These are phyloP conservation scores for Xylaria flabelliformis DNA, from an alignment of 495 filamentous ascomycete genomes.

Conservation along the genomic window DNA sequence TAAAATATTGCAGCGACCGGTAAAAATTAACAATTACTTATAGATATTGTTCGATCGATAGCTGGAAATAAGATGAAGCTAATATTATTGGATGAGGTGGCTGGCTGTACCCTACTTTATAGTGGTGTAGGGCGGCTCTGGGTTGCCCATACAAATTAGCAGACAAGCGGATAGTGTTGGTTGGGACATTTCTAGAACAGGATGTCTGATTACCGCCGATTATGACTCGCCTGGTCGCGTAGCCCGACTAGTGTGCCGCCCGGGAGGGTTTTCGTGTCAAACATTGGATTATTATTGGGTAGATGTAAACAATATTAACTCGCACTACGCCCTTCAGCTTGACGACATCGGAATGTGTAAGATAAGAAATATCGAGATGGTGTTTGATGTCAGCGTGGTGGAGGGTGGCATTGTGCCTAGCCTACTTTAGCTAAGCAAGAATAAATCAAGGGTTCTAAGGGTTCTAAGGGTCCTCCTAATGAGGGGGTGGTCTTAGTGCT, in stretches of 20 bases:
- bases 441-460: too few species aligned
- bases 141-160: too few species aligned
- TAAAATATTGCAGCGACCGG: too few species aligned
- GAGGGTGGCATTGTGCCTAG: background rate
- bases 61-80: too few species aligned
- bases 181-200: too few species aligned
- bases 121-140: too few species aligned
- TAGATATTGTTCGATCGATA: too few species aligned
- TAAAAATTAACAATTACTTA: too few species aligned
- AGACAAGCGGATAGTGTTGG: too few species aligned
- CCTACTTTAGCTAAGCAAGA: background rate
- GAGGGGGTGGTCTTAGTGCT: background rate
- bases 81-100: too few species aligned
- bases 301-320: background rate
- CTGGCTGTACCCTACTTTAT: too few species aligned
- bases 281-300: background rate
- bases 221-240: conserved; percentile 1
- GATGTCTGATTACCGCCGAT: too few species aligned
- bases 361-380: background rate
- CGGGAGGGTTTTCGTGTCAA: background rate
- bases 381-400: background rate
- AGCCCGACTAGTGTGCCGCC: background rate
- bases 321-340: conserved; percentile 3
- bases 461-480: background rate
- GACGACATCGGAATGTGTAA: conserved; percentile 11